phyloP scores from a whole-genome alignment of 164 flowering plant species.

The Magnolia kwangsiensis region DNA sequence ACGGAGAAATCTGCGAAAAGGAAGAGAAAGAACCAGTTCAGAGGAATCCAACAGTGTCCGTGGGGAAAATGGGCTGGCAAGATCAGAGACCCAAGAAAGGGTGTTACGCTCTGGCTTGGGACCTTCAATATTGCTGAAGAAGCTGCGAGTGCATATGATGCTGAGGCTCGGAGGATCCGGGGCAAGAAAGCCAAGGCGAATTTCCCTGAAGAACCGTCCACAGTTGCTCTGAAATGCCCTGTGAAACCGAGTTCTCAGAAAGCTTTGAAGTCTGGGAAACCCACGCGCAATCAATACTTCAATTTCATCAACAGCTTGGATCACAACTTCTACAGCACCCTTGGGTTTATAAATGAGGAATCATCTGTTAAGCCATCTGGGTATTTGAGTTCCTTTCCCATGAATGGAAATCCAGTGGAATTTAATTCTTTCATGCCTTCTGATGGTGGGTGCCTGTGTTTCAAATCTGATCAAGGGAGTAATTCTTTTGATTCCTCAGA shows the following conservation, averaged over 20 bases:
- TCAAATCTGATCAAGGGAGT: conserved; percentile 72
- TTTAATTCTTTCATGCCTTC: conserved; percentile 28
- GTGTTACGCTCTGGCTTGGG: conserved; percentile 16
- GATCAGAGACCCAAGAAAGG: conserved; percentile 16
- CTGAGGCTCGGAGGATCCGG: conserved; percentile 11
- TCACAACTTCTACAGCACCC: conserved; percentile 24
- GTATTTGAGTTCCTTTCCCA: conserved; percentile 21
- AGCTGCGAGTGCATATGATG: conserved; percentile 18
- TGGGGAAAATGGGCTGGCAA: conserved; percentile 22
- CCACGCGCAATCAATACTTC: conserved; percentile 29
- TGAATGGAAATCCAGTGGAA: conserved; percentile 18
- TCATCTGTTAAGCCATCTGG: conserved; percentile 36
- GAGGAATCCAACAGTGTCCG: conserved; percentile 18
- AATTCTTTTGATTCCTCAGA: conserved; percentile 73
- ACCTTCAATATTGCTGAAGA: conserved; percentile 19
- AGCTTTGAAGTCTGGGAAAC: conserved; percentile 27
- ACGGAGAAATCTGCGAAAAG: conserved; percentile 20
- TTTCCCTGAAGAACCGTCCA: conserved; percentile 1
- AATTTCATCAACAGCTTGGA: conserved; percentile 29
- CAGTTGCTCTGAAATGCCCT: conserved; percentile 27
- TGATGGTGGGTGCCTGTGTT: conserved; percentile 31
- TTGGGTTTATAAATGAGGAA: conserved; percentile 58
- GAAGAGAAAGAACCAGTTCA: conserved; percentile 13
- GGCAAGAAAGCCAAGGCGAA: conserved; percentile 16
- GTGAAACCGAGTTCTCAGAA: conserved; percentile 37